Base-by-base conservation (phyloP, 2,329 filamentous ascomycete genomes). In the Hypoxylon sp. region DNA sequence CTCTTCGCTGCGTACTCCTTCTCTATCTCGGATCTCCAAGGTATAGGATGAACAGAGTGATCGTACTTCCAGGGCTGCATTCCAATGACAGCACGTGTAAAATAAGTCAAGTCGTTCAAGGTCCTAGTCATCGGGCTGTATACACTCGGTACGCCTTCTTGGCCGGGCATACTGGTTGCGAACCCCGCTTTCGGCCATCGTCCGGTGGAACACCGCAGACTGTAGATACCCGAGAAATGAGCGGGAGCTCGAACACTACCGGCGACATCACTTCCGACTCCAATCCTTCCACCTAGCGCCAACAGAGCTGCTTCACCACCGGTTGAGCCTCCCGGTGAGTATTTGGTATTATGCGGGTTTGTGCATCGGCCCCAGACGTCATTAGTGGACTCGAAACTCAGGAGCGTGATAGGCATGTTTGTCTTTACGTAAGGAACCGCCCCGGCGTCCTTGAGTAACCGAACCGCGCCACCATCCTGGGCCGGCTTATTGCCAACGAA, bases 401-500 rank as follows among this genome's bases (percentile, higher is more conserved):
- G 83, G 1, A 97, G 84, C 0, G 93, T 97, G 59, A 94, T 91
- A 4, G 94, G 94, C 1, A 96, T 76, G 65, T 95, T 95, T 0
- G 94, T 97, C 82, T 97, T 98, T 67, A 94, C 92, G 74, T 97
- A 97, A 0, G 94, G 94, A 1, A 97, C 85, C 0, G 94, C 93
- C 20, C 94, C 91, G 2, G 93, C 92, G 74, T 95, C 91, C 74
- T 97, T 97, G 53, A 97, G 82, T 43, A 98, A 78, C 58, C 85
- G 86, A 20, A 92, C 89, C 72, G 93, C 86, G 1, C 87, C 81
- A 0, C 93, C 93, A 79, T 97, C 93, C 26, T 85, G 77, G 0
- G 76, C 58, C 37, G 83, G 80, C 13, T 89, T 89, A 71, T 94
- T 91, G 51, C 87, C 87, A 0, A 89, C 86, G 68, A 92, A 87